Conservation (phyloP, 495 filamentous ascomycete species). For the Jackrogersella multiformis region DNA sequence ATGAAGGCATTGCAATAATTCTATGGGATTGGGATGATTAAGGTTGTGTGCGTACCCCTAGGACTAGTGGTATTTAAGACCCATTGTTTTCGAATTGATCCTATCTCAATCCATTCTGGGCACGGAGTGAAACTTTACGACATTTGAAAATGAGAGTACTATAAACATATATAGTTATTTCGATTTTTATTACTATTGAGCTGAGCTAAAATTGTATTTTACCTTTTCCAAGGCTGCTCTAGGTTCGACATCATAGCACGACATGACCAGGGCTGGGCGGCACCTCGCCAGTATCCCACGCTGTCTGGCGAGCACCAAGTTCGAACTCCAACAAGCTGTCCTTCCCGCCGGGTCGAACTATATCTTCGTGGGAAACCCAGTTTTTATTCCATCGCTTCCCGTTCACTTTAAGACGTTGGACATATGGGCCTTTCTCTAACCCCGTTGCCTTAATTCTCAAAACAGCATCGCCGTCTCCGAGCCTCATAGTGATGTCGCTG, state of each 20-base stretch:
- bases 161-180: no score
- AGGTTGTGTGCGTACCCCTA: no score
- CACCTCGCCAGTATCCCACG: constrained; percentile 65
- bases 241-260: constrained; percentile 14
- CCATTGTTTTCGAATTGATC: background rate
- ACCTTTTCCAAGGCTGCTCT: no score
- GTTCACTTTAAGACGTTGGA: constrained; percentile 61
- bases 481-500: constrained; percentile 61
- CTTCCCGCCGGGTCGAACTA: constrained; percentile 66
- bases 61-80: background rate
- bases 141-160: no score
- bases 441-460: constrained; percentile 56
- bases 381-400: constrained; percentile 60
- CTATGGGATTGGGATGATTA: no score
- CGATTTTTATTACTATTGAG: no score
- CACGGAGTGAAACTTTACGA: no score
- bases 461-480: constrained; percentile 59
- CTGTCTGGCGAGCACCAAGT: constrained; percentile 57
- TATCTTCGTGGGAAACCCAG: constrained; percentile 69
- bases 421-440: constrained; percentile 58
- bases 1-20: no score
- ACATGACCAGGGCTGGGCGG: constrained; percentile 58
- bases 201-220: no score
- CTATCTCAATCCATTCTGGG: background rate
- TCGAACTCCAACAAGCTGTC: constrained; percentile 62